Conservation (phyloP, 345 rosid genomes). For the Angophora floribunda region DNA sequence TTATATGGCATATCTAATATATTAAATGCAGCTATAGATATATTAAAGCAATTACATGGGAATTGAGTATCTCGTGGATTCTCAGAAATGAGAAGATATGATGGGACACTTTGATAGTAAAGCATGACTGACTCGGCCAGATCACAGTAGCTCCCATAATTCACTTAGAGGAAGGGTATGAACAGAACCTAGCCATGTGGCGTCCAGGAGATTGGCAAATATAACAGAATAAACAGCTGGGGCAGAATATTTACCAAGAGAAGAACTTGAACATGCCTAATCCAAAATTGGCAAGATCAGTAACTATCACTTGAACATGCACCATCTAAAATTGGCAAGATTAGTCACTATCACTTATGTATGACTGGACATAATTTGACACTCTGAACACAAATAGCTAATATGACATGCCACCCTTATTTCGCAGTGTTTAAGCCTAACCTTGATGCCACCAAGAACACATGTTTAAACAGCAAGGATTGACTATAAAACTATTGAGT, state of each 20-base stretch:
- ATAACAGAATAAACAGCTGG: neutral
- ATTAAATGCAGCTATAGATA: neutral
- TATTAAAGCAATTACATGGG: neutral
- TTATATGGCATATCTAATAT: neutral
- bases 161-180: neutral
- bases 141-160: neutral
- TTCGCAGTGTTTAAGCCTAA: neutral
- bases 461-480: neutral
- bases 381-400: neutral
- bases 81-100: neutral
- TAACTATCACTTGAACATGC: neutral
- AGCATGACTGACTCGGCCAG: neutral
- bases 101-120: neutral
- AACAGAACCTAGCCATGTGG: neutral
- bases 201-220: neutral
- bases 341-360: neutral
- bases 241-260: neutral
- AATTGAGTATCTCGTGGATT: neutral
- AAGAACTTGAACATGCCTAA: neutral
- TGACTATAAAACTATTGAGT: neutral
- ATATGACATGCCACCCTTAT: neutral
- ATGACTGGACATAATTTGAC: neutral
- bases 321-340: neutral
- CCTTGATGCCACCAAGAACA: neutral
- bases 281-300: neutral